Conservation (phyloP, 345 rosid species). For the Populus euphratica region DNA sequence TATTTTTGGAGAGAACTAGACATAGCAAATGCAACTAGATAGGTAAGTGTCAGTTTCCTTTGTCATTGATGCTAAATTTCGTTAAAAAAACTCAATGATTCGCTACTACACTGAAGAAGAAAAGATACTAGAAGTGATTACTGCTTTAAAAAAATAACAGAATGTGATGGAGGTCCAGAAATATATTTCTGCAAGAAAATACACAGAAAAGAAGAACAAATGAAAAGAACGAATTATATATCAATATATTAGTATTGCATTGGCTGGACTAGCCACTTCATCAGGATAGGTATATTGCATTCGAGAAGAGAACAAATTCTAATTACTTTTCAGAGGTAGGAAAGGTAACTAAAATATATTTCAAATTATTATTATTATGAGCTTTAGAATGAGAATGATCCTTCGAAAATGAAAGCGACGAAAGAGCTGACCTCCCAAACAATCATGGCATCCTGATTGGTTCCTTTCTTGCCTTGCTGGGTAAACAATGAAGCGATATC, state of each 20-base stretch:
- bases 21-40: not conserved
- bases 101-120: not conserved
- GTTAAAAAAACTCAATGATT: not conserved
- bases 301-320: not conserved
- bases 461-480: conserved; percentile 96
- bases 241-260: not conserved
- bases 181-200: no score
- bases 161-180: no score
- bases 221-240: not conserved
- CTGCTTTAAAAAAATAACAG: not conserved
- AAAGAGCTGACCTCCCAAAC: conserved; percentile 88
- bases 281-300: not conserved
- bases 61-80: not conserved
- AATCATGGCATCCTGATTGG: conserved; percentile 98
- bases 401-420: conserved; percentile 8
- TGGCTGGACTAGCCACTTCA: not conserved
- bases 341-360: conserved; percentile 1
- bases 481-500: conserved; percentile 79
- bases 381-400: conserved; percentile 5
- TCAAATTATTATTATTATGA: not conserved
- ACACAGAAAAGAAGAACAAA: no score
- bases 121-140: not conserved
- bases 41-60: not conserved
- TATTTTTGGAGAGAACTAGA: not conserved
- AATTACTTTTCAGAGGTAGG: conserved; percentile 7